These are phyloP conservation scores for Chalciporus sphaerocephalus DNA, from an alignment of 768 basidiomycete genomes.

Conservation along the genomic window DNA sequence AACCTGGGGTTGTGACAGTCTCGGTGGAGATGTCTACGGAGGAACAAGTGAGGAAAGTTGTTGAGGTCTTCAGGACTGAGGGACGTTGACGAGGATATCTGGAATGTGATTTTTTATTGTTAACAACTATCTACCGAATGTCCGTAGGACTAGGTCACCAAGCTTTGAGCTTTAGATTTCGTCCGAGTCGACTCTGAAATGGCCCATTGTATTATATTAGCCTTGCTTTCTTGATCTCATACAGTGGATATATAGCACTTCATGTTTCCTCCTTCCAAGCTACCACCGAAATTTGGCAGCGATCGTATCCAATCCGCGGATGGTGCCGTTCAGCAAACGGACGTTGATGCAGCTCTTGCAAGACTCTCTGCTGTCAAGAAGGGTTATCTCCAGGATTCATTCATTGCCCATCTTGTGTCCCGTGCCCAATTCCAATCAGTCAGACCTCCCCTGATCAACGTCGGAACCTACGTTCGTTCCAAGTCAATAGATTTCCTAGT, in stretches of 20 bases:
- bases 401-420: slow-evolving; percentile 61
- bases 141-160: no score
- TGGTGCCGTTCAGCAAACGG: slow-evolving; percentile 70
- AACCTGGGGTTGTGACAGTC: slow-evolving; percentile 66
- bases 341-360: no score
- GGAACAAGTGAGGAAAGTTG: slow-evolving; percentile 49
- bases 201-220: no score
- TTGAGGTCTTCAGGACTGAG: neutral
- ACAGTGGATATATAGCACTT: no score
- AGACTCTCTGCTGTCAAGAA: slow-evolving; percentile 86
- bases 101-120: neutral
- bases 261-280: slow-evolving; percentile 15
- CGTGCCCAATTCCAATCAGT: slow-evolving; percentile 55
- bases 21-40: slow-evolving; percentile 47
- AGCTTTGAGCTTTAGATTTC: no score
- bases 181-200: no score
- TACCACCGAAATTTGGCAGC: slow-evolving; percentile 3
- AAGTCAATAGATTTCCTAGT: slow-evolving; percentile 76
- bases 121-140: no score
- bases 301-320: slow-evolving; percentile 43
- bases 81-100: neutral
- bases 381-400: slow-evolving; percentile 83
- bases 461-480: slow-evolving; percentile 87
- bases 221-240: no score
- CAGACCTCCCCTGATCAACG: slow-evolving; percentile 87